Conservation (phyloP, 148 eudicot genomes). For the Diospyros kaki region DNA sequence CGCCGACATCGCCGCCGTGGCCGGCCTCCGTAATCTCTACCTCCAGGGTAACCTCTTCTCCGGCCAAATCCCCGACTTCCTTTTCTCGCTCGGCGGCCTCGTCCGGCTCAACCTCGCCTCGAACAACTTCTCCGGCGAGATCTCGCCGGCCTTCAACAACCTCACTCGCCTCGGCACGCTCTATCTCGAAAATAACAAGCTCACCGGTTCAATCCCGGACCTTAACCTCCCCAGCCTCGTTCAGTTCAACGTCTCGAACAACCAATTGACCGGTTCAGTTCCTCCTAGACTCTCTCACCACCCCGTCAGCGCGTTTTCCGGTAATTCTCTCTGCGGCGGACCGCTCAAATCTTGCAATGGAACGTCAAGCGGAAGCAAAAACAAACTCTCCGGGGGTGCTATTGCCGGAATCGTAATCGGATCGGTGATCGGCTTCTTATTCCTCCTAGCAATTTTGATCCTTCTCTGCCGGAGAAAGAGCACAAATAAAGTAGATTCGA, state of each 20-base stretch:
- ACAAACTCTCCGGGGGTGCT: constrained; percentile 17
- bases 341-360: constrained; percentile 39
- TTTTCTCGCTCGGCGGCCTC: constrained; percentile 27
- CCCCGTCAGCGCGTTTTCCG: constrained; percentile 36
- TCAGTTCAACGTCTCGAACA: constrained; percentile 53
- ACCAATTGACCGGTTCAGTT: constrained; percentile 45
- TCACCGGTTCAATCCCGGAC: constrained; percentile 52
- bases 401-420: constrained; percentile 22
- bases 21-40: constrained; percentile 40
- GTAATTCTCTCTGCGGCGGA: constrained; percentile 47
- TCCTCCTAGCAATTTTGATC: constrained; percentile 8
- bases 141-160: constrained; percentile 36
- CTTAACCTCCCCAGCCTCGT: constrained; percentile 32
- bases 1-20: constrained; percentile 17
- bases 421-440: constrained; percentile 3
- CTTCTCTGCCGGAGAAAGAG: constrained; percentile 2
- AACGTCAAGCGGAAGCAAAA: constrained; percentile 13
- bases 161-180: constrained; percentile 44
- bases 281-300: constrained; percentile 28
- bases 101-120: constrained; percentile 40
- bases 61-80: constrained; percentile 44
- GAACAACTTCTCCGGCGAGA: constrained; percentile 48
- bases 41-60: constrained; percentile 45
- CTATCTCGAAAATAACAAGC: constrained; percentile 38
- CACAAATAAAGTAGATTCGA: background rate